Evolutionary conservation across 345 rosid genomes (phyloP), one percentile per base, ranked within the genome.

Genomic region (Anastatica hierochuntica): DNA sequence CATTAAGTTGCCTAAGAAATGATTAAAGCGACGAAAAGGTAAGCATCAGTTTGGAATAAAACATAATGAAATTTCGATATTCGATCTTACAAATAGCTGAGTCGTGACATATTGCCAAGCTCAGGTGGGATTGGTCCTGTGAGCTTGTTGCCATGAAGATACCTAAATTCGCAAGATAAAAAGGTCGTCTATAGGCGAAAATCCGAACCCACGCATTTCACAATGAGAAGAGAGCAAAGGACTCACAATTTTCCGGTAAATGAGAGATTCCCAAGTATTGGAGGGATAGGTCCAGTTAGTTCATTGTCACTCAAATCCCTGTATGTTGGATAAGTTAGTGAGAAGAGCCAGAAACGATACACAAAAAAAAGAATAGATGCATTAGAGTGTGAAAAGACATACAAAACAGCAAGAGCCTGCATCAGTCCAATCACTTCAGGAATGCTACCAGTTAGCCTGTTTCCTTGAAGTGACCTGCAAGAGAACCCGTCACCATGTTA

Each of bases 381-480:
- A 9, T 33, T 41, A 13, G 5, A 8, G 0, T 19, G 13, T 7
- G n/a, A 17, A 18, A 9, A 19, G 4, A 73, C 97, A 61, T 74
- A 92, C 98, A 92, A 48, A 33, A 92, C 95, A 39, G 97, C 98
- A 14, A 92, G 76, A 31, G 98, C 98, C 74, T 92, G 98, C 98
- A 92, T 88, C 23, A 92, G 59, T 47, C 98, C 98, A 49, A 92
- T 69, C 36, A 88, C 97, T 43, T 81, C 94, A 0, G 98, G 98
- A 72, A 92, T 88, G 60, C 43, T 70, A 47, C 98, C 97, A 0
- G 77, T 78, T 13, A 92, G 60, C 71, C 52, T 73, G 30, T 92
- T 92, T 38, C 95, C 97, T 70, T 92, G 97, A 5, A 92, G 82
- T 12, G 98, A 92, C 76, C 98, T 92, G 49, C 45, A 41, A 43